These are phyloP conservation scores for Russula sp. DNA, from an alignment of 768 basidiomycete species.

Conservation along the genomic window DNA sequence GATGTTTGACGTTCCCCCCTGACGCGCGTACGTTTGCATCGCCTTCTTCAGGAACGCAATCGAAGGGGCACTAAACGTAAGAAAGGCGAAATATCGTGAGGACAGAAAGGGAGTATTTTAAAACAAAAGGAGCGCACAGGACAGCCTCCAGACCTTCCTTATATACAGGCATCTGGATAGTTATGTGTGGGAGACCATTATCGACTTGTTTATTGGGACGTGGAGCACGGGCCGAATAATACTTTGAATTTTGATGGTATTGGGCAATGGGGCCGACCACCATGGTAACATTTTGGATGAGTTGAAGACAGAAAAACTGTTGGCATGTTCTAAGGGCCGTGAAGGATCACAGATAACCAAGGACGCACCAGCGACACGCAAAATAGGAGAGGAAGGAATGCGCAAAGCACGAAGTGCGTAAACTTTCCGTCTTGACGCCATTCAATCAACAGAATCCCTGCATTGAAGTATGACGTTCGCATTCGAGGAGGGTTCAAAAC, in stretches of 20 bases:
- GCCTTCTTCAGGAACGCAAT: constrained; percentile 56
- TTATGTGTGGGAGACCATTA: constrained; percentile 47
- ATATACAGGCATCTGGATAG: constrained; percentile 58
- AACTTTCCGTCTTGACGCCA: constrained; percentile 48
- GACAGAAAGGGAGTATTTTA: background rate
- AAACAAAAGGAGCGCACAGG: constrained; percentile 40
- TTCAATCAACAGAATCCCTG: constrained; percentile 50
- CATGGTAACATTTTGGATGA: constrained; percentile 43
- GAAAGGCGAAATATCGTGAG: background rate
- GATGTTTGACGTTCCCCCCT: constrained; percentile 59
- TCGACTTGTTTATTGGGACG: constrained; percentile 46
- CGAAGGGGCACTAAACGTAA: constrained; percentile 41
- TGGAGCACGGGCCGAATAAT: constrained; percentile 49
- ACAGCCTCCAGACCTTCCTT: constrained; percentile 53
- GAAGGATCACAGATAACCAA: background rate
- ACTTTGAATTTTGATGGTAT: constrained; percentile 50
- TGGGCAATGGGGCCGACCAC: constrained; percentile 53
- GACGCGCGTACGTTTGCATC: constrained; percentile 62
- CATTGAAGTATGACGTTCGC: background rate
- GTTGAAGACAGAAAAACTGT: constrained; percentile 43
- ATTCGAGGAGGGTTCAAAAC: too few species aligned
- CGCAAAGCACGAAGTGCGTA: constrained; percentile 45
- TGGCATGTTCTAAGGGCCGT: background rate
- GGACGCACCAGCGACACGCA: constrained; percentile 45
- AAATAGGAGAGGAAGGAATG: constrained; percentile 43